Percentiles rank a stretch among this genome's conserved stretches.
These are phyloP conservation scores for Peronospora destructor DNA, from an alignment of 352 stramenopile genomes.

Conservation along the genomic window DNA sequence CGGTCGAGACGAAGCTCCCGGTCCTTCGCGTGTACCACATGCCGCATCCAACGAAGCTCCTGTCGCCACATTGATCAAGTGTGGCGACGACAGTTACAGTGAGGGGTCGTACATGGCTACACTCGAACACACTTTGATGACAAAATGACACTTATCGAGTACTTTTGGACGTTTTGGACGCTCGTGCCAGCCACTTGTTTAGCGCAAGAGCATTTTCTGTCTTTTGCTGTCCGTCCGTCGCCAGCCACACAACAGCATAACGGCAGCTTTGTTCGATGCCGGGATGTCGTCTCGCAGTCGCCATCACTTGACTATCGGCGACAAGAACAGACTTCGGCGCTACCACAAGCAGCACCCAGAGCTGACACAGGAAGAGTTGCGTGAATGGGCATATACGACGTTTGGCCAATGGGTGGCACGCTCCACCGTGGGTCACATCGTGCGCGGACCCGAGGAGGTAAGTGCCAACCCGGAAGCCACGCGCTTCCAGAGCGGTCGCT, in stretches of 20 bases:
- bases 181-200: background rate
- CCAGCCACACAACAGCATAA: constrained; percentile 24
- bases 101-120: background rate
- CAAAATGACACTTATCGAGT: background rate
- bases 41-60: constrained; percentile 47
- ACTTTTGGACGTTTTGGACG: background rate
- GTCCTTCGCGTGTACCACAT: constrained; percentile 37
- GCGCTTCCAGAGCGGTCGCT: constrained; percentile 30
- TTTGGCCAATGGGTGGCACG: constrained; percentile 15
- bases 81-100: background rate
- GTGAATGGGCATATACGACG: constrained; percentile 21
- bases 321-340: constrained; percentile 26
- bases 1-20: constrained; percentile 60
- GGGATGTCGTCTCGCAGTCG: constrained; percentile 11
- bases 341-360: constrained; percentile 15
- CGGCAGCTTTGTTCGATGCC: constrained; percentile 4
- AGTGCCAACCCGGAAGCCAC: constrained; percentile 29
- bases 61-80: constrained; percentile 27
- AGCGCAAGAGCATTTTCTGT: constrained; percentile 6
- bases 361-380: constrained; percentile 30
- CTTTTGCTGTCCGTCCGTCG: too few species aligned
- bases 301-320: constrained; percentile 31
- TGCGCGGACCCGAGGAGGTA: constrained; percentile 19
- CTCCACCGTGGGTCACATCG: constrained; percentile 29
- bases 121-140: background rate